Evolutionary conservation across 2,329 filamentous ascomycete species (phyloP).

Genomic region (Colletotrichum somersetense): DNA sequence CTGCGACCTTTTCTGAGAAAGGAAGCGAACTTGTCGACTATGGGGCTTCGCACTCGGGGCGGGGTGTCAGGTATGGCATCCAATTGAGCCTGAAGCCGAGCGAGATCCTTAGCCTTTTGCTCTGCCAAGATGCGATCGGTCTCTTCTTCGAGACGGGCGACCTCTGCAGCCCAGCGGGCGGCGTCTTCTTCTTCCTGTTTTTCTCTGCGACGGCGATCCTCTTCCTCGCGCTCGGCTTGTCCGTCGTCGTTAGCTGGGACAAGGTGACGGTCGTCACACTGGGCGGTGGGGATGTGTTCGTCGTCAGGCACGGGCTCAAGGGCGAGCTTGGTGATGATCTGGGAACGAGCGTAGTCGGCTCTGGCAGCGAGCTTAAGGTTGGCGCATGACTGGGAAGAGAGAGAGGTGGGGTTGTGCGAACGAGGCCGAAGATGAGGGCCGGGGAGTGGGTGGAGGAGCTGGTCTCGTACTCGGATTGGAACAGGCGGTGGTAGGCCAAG

Average conservation of each 20-base stretch:
- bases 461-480: constrained; percentile 17
- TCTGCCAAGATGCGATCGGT: constrained; percentile 63
- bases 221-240: constrained; percentile 31
- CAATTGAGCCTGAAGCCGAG: constrained; percentile 59
- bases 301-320: constrained; percentile 23
- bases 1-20: constrained; percentile 57
- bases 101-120: constrained; percentile 63
- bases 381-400: constrained; percentile 40
- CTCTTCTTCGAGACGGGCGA: constrained; percentile 60
- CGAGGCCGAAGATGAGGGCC: constrained; percentile 39
- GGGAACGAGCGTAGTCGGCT: constrained; percentile 38
- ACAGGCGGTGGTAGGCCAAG: too few species aligned
- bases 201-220: constrained; percentile 31
- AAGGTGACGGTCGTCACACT: constrained; percentile 23
- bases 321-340: constrained; percentile 39
- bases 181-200: constrained; percentile 45
- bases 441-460: constrained; percentile 24
- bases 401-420: constrained; percentile 37
- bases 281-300: constrained; percentile 6
- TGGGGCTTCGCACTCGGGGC: constrained; percentile 54
- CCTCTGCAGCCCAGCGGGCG: constrained; percentile 53
- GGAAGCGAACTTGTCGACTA: constrained; percentile 63
- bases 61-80: constrained; percentile 52
- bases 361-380: constrained; percentile 40
- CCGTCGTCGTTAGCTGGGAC: constrained; percentile 13